Base-by-base conservation (phyloP, 1,284 basidiomycete species). In the Cystobasidium slooffiae region DNA sequence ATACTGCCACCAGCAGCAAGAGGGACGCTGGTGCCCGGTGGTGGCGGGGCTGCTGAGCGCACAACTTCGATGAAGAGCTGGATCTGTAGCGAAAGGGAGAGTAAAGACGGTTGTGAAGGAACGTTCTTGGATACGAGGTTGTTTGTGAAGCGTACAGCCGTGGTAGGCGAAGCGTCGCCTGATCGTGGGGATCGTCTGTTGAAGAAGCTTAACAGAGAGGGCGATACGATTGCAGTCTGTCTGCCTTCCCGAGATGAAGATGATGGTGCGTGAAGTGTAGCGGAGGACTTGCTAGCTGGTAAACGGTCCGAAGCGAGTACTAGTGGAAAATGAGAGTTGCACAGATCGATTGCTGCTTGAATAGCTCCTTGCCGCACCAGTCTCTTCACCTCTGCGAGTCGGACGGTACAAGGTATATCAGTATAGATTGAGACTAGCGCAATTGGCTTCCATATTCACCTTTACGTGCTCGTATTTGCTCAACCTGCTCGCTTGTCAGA, bases 41-140 rank as follows among this genome's bases (percentile, higher is more conserved):
- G 64, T 52, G 64, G 24, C 39, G 64, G 64, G 14, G 90, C 88
- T 4, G 87, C 81, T 0, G 90, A 89, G 44, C 93, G 88, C 76
- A 91, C 89, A 8, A 89, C 86, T 81, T 95, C 93, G 78, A 91
- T 88, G 82, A 94, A 94, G 0, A 88, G 87, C 58, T 91, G 88
- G 47, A 94, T 90, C 77, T 90, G 90, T 61, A 95, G 86, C 79
- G 94, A 93, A 77, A 95, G 86, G 47, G 85, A 84, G 59, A 95
- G 85, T 79, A 93, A 91, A 1, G 85, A 74, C 69, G 22, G 69
- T 47, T 47, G 66, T 24, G 74, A 69, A 65, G 65, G 74, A 63
- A 59, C 75, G 41, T 9, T 76, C 1, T 52, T 7, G 31, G 63
- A 37, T 1, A 61, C n/a, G 20, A 72, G 37, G 61, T 61, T 52